Conservation (phyloP, 768 basidiomycete genomes). For the Phlebiopsis flavidoalba region DNA sequence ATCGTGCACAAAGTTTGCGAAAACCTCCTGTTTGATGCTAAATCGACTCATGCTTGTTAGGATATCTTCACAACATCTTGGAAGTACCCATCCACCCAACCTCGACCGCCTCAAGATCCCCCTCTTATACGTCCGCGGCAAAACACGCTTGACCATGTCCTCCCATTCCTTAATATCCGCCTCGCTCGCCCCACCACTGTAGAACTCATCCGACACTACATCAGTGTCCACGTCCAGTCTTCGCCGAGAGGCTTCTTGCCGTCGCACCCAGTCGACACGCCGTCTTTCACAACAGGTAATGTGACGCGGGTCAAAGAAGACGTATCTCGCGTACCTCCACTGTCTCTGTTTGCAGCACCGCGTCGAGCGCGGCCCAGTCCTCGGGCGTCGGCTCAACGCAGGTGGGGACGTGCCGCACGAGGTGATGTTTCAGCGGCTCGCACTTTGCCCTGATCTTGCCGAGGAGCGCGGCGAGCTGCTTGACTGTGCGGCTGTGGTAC, state of each 20-base stretch:
- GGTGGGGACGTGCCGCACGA: background rate
- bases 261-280: background rate
- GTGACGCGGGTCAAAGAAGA: background rate
- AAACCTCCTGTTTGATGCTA: too few relatives aligned
- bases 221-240: background rate
- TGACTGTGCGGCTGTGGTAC: background rate
- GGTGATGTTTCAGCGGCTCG: background rate
- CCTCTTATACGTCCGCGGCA: background rate
- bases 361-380: background rate
- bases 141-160: background rate
- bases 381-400: background rate
- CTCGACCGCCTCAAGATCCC: background rate
- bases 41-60: too few relatives aligned
- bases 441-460: background rate
- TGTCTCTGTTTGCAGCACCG: background rate
- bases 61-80: background rate
- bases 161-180: background rate
- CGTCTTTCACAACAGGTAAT: background rate
- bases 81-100: background rate
- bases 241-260: background rate
- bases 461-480: background rate
- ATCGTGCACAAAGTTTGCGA: too few relatives aligned
- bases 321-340: background rate
- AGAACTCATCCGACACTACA: background rate
- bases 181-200: background rate